Percentiles rank a stretch among this genome's conserved stretches.
Conservation (phyloP, 108 stramenopile genomes). For the Pseudonitzschia delicatissima region DNA sequence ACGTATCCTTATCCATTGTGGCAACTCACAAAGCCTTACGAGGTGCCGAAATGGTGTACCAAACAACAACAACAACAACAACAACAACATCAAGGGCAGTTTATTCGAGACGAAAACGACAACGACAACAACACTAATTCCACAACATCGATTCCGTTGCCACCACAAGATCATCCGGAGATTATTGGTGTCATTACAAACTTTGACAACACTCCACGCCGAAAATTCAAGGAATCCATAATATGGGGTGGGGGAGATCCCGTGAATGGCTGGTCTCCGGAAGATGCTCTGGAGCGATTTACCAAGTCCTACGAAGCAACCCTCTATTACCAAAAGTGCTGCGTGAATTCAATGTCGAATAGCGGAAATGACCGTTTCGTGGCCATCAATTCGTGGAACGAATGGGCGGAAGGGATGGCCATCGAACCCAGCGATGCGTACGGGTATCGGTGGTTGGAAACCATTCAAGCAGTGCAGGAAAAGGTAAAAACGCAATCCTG, state of each 20-base stretch:
- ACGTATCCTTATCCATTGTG: constrained; percentile 39
- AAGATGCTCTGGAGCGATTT: constrained; percentile 39
- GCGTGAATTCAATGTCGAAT: too few species aligned
- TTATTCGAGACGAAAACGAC: too few species aligned
- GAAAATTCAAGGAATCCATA: constrained; percentile 37
- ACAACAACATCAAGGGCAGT: too few species aligned
- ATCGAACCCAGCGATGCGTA: constrained; percentile 60
- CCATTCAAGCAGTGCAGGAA: constrained; percentile 30
- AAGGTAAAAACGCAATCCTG: background rate
- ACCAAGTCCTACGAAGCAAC: constrained; percentile 30
- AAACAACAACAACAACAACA: too few species aligned
- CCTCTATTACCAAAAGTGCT: constrained; percentile 54
- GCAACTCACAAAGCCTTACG: background rate
- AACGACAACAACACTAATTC: background rate
- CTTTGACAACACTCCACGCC: constrained; percentile 77
- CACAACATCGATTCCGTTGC: background rate
- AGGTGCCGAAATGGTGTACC: constrained; percentile 32
- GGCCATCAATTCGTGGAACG: constrained; percentile 62
- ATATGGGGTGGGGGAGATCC: constrained; percentile 18
- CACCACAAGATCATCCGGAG: constrained; percentile 19
- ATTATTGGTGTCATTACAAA: constrained; percentile 48
- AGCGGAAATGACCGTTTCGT: constrained; percentile 31
- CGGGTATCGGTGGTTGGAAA: constrained; percentile 47
- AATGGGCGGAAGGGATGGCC: constrained; percentile 77
- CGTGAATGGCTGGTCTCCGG: constrained; percentile 17